Conservation (phyloP, 306 rosid genomes). For the Glycine latifolia region DNA sequence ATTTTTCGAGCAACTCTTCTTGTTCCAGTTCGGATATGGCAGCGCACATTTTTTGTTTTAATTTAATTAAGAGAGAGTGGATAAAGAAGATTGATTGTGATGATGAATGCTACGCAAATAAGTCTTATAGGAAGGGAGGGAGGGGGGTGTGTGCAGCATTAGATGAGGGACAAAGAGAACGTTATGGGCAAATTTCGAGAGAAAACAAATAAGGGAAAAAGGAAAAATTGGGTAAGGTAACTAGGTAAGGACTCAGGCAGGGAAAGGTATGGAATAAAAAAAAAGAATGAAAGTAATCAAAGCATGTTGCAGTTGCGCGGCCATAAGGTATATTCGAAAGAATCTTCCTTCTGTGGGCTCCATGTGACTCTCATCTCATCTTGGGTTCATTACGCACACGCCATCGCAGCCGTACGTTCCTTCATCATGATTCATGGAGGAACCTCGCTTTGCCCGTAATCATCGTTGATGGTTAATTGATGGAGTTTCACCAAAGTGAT, state of each 20-base stretch:
- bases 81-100: neutral
- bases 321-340: constrained; percentile 59
- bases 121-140: too few species aligned
- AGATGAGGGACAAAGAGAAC: neutral
- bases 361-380: neutral
- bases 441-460: neutral
- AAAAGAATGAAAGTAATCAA: neutral
- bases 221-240: neutral
- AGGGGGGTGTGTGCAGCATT: neutral
- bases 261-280: neutral
- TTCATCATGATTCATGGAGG: neutral
- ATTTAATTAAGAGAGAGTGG: neutral
- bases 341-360: constrained; percentile 59
- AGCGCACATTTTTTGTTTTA: constrained; percentile 45
- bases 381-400: neutral
- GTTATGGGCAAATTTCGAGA: neutral
- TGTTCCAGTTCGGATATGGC: constrained; percentile 62
- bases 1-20: constrained; percentile 64
- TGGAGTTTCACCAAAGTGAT: too few species aligned
- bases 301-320: constrained; percentile 38
- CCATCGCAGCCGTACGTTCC: constrained; percentile 40
- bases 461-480: neutral
- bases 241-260: neutral
- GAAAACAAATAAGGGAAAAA: neutral
- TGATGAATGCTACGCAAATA: neutral